Conservation (phyloP, 1,284 basidiomycete genomes). For the Rhodotorula sp. region DNA sequence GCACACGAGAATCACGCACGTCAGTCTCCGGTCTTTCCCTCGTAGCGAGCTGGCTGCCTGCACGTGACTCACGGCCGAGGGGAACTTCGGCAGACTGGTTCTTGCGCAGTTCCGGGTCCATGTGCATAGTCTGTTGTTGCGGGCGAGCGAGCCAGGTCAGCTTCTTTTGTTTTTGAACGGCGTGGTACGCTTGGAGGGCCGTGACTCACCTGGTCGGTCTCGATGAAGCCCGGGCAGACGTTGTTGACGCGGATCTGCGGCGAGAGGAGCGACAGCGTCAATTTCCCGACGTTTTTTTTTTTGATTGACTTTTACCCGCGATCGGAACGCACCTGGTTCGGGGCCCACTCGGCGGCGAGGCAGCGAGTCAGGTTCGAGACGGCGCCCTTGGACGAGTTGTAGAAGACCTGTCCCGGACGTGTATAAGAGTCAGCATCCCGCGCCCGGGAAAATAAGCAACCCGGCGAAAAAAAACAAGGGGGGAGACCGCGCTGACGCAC, state of each 20-base stretch:
- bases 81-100: constrained; percentile 47
- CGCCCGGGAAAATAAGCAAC: too few relatives aligned
- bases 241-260: constrained; percentile 60
- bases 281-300: neutral
- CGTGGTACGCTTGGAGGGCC: too few relatives aligned
- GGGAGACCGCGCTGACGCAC: neutral
- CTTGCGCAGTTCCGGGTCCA: constrained; percentile 38
- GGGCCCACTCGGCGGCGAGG: constrained; percentile 63
- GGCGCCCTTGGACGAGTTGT: constrained; percentile 53
- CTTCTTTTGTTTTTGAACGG: too few relatives aligned
- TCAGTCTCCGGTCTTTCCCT: too few relatives aligned
- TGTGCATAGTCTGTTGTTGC: constrained; percentile 10
- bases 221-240: constrained; percentile 48
- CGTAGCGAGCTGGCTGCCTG: too few relatives aligned
- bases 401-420: too few relatives aligned
- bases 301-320: neutral
- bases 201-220: constrained; percentile 11
- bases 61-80: constrained; percentile 52
- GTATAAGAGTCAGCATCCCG: too few relatives aligned
- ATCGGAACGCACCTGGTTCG: constrained; percentile 35
- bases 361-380: constrained; percentile 60
- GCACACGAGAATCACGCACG: neutral
- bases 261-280: neutral
- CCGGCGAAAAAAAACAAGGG: too few relatives aligned
- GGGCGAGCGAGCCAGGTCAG: neutral